Conservation (phyloP, 257 asterid genomes). For the Gentiana straminea region DNA sequence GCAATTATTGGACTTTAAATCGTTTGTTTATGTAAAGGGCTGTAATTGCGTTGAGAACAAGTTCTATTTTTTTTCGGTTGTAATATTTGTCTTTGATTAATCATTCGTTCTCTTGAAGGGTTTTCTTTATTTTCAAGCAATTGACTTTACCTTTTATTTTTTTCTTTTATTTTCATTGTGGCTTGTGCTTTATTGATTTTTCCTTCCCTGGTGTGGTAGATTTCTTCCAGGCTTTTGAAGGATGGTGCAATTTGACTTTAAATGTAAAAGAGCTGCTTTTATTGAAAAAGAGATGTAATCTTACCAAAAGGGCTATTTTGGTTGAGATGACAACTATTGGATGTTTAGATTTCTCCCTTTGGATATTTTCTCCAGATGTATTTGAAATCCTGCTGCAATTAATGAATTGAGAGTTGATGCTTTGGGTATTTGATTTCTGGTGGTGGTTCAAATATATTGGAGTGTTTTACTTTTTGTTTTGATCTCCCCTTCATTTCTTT, state of each 20-base stretch:
- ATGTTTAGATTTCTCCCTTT: background rate
- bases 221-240: slow-evolving; percentile 43
- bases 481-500: slow-evolving; percentile 7
- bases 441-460: slow-evolving; percentile 12
- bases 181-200: slow-evolving; percentile 2
- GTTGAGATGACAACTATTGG: slow-evolving; percentile 14
- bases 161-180: slow-evolving; percentile 1
- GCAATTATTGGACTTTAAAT: slow-evolving; percentile 23
- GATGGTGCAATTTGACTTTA: slow-evolving; percentile 57
- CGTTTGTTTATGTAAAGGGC: slow-evolving; percentile 1
- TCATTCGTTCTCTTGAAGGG: slow-evolving; percentile 32
- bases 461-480: slow-evolving; percentile 4
- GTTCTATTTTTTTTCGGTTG: background rate
- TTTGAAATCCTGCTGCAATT: background rate
- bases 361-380: slow-evolving; percentile 5
- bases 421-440: slow-evolving; percentile 2
- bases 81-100: slow-evolving; percentile 15
- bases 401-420: slow-evolving; percentile 4
- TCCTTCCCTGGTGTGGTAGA: background rate
- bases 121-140: slow-evolving; percentile 40
- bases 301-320: slow-evolving; percentile 1
- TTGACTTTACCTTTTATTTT: slow-evolving; percentile 22
- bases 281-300: slow-evolving; percentile 6
- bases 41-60: background rate
- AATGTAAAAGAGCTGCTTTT: slow-evolving; percentile 23